Evolutionary conservation across 805 yeast species (phyloP), one percentile per base, ranked within the genome.

Genomic region (Wickerhamiella nectarea): DNA sequence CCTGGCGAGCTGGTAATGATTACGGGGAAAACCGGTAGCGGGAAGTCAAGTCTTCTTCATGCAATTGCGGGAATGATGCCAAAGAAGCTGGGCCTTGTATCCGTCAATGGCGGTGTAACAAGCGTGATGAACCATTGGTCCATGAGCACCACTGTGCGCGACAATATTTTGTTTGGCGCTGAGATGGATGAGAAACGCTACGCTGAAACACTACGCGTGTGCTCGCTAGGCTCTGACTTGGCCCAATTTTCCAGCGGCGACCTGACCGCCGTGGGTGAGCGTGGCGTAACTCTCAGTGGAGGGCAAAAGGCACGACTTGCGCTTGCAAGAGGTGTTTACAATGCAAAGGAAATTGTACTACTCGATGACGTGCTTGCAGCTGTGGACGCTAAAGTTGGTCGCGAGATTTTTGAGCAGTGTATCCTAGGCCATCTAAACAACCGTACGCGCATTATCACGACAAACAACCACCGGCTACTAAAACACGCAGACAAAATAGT

Each of bases 241-340:
- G 70, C 72, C 10, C 68, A 70, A 29, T 64, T 85, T 28, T 77
- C 80, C 4, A 83, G 76, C 28, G 85, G 91, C 24, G 95, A 51
- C 34, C 19, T 14, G 9, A 39, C 43, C 0, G 94, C 84, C 60
- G 80, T 84, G 51, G 95, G 95, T 46, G 94, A 85, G 57, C 71
- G 87, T 50, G 95, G 95, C 53, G 79, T 85, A 45, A 85, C 91
- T 0, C 63, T 84, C 37, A 80, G 91, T 8, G 95, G 95, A 39
- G 95, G 95, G 39, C 95, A 84, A 58, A 85, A 83, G 64, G 91
- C 94, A 0, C 73, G 95, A 57, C 76, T 84, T 49, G 77, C 76
- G 53, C 65, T 84, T 41, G 94, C 95, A 1, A 71, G 95, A 52
- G 81, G 91, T 2, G 84, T 79, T 1, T 84, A 84, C 53, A 71